Evolutionary conservation across 106 monocot species (phyloP), one percentile per base, ranked within the genome.

Genomic region (Allium sativum): DNA sequence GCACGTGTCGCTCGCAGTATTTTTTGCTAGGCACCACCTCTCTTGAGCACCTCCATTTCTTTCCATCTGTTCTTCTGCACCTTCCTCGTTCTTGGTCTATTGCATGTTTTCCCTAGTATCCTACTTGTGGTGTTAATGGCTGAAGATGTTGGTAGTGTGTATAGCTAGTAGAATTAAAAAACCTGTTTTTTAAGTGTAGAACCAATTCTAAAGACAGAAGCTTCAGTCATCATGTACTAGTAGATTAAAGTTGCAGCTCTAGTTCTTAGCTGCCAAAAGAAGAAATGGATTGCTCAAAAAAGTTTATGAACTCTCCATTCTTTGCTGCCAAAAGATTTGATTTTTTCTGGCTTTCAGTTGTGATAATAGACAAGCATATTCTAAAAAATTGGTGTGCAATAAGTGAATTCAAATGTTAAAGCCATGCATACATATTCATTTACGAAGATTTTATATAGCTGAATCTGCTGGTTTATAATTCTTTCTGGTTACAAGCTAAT

Each of bases 1-100:
- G 84, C 7, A 80, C 65, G 21, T 84, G 84, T 67, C 77, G 79
- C 42, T 84, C 84, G 60, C 80, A 84, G 70, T 84, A 84, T 68
- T 64, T 64, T 9, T 64, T 22, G 51, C 21, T 45, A 1, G 22
- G 51, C 4, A 64, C 64, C 13, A 52, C 64, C n/a, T 64, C 64
- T 51, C 64, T 64, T 40, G 51, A 50, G 64, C 64, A 64, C 64
- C 64, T 31, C 64, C 64, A 64, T 19, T 64, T 64, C 64, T 64
- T 64, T 9, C 64, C 64, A 13, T 64, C 64, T 1, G 64, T 51
- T 40, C 64, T 64, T 31, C 64, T 15, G 40, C 64, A 64, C 40
- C 64, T 64, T 31, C 64, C 22, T 8, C 46, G 62, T 51, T 64
- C 64, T 1, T 48, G 40, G 9, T 64, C 81, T 7, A 58, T 21